phyloP scores from a whole-genome alignment of 2,329 filamentous ascomycete species.

The Exophiala aquamarina region DNA sequence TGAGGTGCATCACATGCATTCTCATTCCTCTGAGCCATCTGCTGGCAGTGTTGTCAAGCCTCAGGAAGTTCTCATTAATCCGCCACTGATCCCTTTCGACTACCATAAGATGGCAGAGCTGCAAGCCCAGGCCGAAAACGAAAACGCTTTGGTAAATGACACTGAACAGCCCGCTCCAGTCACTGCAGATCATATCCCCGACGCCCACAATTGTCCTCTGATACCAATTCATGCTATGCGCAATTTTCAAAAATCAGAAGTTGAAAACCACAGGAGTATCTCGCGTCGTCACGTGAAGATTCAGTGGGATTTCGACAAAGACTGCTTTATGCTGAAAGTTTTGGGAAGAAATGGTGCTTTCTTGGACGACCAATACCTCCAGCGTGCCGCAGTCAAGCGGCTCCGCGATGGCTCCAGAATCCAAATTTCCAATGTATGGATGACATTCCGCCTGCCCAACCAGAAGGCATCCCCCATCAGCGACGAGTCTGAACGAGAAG shows the following conservation, averaged over 20 bases:
- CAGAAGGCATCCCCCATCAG: constrained; percentile 14
- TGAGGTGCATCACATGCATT: constrained; percentile 14
- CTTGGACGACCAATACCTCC: constrained; percentile 52
- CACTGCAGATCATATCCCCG: constrained; percentile 29
- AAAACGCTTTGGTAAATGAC: constrained; percentile 15
- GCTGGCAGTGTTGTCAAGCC: constrained; percentile 27
- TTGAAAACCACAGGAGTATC: constrained; percentile 56
- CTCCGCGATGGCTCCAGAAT: constrained; percentile 60
- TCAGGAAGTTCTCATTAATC: constrained; percentile 26
- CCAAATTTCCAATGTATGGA: constrained; percentile 46
- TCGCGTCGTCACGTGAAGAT: constrained; percentile 64
- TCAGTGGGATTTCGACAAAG: constrained; percentile 57
- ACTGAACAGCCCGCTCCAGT: constrained; percentile 29
- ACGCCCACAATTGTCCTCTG: constrained; percentile 33
- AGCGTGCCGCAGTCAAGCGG: constrained; percentile 46
- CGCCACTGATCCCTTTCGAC: constrained; percentile 25
- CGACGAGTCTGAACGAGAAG: constrained; percentile 24
- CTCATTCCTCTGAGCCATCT: constrained; percentile 26
- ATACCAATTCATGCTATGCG: constrained; percentile 58
- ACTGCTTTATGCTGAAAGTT: constrained; percentile 59
- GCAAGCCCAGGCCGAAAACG: constrained; percentile 22
- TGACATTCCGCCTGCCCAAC: constrained; percentile 26
- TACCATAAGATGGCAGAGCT: constrained; percentile 25
- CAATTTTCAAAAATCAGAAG: constrained; percentile 38
- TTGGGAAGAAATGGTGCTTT: constrained; percentile 60